Percentiles rank a stretch among this genome's conserved stretches.
These are phyloP conservation scores for Colletotrichum somersetense DNA, from an alignment of 2,329 filamentous ascomycete species.

Conservation along the genomic window DNA sequence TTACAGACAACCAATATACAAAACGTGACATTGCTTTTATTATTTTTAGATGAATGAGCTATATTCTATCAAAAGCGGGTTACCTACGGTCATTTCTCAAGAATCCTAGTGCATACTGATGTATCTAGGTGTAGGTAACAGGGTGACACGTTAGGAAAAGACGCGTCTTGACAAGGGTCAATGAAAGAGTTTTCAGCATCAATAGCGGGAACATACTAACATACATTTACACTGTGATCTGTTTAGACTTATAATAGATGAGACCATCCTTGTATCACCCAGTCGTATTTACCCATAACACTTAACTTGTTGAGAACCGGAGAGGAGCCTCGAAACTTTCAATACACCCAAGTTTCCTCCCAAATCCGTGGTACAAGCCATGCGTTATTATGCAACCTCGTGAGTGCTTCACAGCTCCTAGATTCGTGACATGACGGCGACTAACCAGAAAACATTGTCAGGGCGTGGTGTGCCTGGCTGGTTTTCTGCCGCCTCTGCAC, in stretches of 20 bases:
- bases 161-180: too few relatives aligned
- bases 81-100: neutral
- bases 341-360: too few relatives aligned
- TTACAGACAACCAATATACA: too few relatives aligned
- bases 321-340: neutral
- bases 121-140: rapidly evolving
- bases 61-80: neutral
- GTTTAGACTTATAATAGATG: neutral
- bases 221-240: rapidly evolving
- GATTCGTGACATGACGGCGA: rapidly evolving
- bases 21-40: too few relatives aligned
- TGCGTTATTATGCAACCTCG: neutral
- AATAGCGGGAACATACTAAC: too few relatives aligned
- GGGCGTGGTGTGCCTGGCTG: neutral
- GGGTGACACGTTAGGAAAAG: rapidly evolving
- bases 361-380: neutral
- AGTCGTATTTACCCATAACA: neutral
- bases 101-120: neutral
- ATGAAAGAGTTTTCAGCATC: neutral
- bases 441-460: neutral
- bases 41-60: neutral
- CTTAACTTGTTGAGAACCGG: neutral
- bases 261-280: neutral
- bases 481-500: constrained; percentile 18
- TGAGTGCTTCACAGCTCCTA: neutral